A percentile compares a stretch with the other conserved stretches of the same genome.
These are phyloP conservation scores for Bombardia bombarda DNA, from an alignment of 495 filamentous ascomycete species.

Conservation along the genomic window DNA sequence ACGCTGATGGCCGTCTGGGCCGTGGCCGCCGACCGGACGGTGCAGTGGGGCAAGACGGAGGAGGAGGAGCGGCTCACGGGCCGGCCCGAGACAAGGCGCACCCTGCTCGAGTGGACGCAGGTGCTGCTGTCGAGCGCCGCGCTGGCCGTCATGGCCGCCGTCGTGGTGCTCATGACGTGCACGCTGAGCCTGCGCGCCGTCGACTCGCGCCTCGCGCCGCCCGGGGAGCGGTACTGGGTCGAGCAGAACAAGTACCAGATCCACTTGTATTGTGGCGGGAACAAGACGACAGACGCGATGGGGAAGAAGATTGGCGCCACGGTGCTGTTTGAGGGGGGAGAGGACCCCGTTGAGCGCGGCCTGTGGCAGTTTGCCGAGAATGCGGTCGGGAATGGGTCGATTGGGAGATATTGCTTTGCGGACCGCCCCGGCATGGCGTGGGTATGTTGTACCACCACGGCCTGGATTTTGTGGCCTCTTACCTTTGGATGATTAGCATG, in stretches of 20 bases:
- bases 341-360: constrained; percentile 65
- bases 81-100: constrained; percentile 75
- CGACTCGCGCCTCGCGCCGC: constrained; percentile 61
- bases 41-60: constrained; percentile 80
- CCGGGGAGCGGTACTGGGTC: constrained; percentile 68
- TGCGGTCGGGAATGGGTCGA: constrained; percentile 62
- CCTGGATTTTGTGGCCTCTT: background rate
- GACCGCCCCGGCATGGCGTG: constrained; percentile 85
- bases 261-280: constrained; percentile 77
- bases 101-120: constrained; percentile 72
- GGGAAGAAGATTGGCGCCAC: constrained; percentile 53
- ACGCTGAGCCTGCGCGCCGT: constrained; percentile 70
- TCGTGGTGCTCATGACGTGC: constrained; percentile 63
- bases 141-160: constrained; percentile 55
- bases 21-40: constrained; percentile 46
- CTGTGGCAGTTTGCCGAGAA: constrained; percentile 64
- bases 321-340: constrained; percentile 75
- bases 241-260: constrained; percentile 75
- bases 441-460: constrained; percentile 36
- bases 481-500: background rate
- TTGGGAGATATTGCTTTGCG: constrained; percentile 87
- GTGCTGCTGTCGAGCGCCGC: constrained; percentile 70
- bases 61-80: constrained; percentile 92
- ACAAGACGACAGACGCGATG: constrained; percentile 40
- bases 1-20: constrained; percentile 37